Base-by-base conservation (phyloP, 2,329 filamentous ascomycete species). In the Chaetomium olivaceum region DNA sequence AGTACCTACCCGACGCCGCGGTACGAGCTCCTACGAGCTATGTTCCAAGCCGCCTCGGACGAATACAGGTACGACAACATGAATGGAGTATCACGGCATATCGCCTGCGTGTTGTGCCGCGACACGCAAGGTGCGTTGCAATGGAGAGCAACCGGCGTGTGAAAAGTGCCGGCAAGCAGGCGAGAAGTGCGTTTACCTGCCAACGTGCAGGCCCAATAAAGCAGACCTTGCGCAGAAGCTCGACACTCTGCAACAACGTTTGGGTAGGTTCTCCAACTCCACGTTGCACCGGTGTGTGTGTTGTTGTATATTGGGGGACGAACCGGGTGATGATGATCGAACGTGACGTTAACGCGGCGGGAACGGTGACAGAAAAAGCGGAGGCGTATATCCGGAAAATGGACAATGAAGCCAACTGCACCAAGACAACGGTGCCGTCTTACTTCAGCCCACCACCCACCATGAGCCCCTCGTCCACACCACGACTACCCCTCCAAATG, bases 101-200 rank as follows among this genome's bases (percentile, higher is more conserved):
- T 43, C 39, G 39, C 39, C 16, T 43, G 39, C 39, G 39, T 43
- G 16, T 43, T 43, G 39, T 55, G 52, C 27, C 52, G 52, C 25
- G 52, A 55, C 27, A n/a, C 52, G 52, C 52, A 55, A 55, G 52
- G 52, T 55, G 16, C 52, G 52, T 19, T 55, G 52, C 27, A 27
- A 27, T 19, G 52, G 52, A 3, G 27, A 33, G 16, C 52, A 55
- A 29, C 52, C 52, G 27, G 16, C 52, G 9, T 55, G 52, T 29
- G 52, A 33, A n/a, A 31, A 29, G 31, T 55, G 52, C 52, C 52
- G 52, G 14, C 52, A 29, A 19, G 52, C 52, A 36, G 52, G 52
- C 25, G 52, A 55, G 29, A 27, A 55, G 52, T 55, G 52, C 52
- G 52, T 55, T 21, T 55, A 55, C 27, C 52, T 55, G 27, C 27